Evolutionary conservation across 1,284 basidiomycete genomes (phyloP).

Genomic region (Ustilago vetiveriae): DNA sequence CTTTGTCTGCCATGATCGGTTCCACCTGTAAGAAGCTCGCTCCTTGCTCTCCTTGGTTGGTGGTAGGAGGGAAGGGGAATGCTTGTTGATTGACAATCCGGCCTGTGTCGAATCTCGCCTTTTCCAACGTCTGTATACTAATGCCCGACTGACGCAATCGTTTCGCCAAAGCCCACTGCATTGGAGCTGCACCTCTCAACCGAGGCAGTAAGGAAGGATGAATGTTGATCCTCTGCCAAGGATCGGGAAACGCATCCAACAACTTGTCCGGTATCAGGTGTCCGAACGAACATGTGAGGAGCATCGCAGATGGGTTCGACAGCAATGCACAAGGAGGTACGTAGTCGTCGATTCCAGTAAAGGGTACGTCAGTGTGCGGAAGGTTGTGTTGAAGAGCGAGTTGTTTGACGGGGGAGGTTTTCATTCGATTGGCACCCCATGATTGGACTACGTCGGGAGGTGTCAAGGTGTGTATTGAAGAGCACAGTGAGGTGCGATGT

Average conservation of each 20-base stretch:
- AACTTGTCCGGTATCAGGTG: conserved; percentile 79
- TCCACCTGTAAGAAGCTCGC: conserved; percentile 73
- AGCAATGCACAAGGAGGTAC: conserved; percentile 7
- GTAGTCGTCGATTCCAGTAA: conserved; percentile 28
- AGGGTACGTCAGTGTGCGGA: conserved; percentile 32
- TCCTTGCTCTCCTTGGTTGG: conserved; percentile 62
- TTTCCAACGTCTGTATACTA: conserved; percentile 53
- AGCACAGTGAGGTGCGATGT: conserved; percentile 1
- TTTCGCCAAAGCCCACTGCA: conserved; percentile 79
- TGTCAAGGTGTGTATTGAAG: conserved; percentile 72
- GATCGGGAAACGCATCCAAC: conserved; percentile 74
- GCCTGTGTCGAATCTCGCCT: conserved; percentile 53
- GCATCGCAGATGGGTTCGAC: conserved; percentile 68
- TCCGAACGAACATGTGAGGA: conserved; percentile 92
- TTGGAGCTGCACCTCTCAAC: conserved; percentile 91
- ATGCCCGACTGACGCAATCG: conserved; percentile 43
- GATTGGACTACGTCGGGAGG: conserved; percentile 69
- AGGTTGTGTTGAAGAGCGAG: conserved; percentile 40
- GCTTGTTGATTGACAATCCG: conserved; percentile 25
- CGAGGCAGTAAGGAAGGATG: conserved; percentile 88
- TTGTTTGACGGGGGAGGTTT: conserved; percentile 52
- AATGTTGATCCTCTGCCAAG: conserved; percentile 80
- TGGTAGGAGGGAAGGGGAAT: conserved; percentile 69
- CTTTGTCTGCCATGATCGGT: conserved; percentile 74
- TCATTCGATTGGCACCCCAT: conserved; percentile 61